Evolutionary conservation across 140 eudicot genomes (phyloP), one percentile per base, ranked within the genome.

Genomic region (Erigeron philadelphicus): DNA sequence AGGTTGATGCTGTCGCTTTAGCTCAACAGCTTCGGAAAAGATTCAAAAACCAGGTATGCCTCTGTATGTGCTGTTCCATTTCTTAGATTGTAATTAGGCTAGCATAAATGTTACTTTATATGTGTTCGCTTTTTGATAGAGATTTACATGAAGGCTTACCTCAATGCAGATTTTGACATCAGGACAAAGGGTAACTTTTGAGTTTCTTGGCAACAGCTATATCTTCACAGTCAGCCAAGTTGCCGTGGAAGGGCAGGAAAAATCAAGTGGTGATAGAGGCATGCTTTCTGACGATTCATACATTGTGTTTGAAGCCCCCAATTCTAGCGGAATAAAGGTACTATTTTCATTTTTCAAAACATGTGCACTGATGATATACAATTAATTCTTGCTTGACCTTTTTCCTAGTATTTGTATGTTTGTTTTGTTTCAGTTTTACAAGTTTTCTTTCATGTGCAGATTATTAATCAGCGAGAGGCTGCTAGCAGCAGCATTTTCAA

Each of bases 131-230:
- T 41, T 18, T 25, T 70, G 44, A 70, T 44, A 54, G 66, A 67
- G 68, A 47, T 52, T 72, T 19, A 65, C 72, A 70, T n/a, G 35
- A 44, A 65, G 71, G 38, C 52, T 35, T 74, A 55, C 57, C 59
- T 38, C 54, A 18, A 46, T 88, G 79, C 96, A 92, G 96, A 81
- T 94, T 78, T 71, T 94, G 95, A 87, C 99, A 66, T 67, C 83
- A 49, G 99, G 97, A 53, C 99, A 94, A 80, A 82, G 83, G 86
- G 97, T 85, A 47, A 85, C 90, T 57, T 83, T 94, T 64, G 99
- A 94, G 80, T 81, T 78, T 85, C 94, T 57, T 23, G 95, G 99
- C 67, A 84, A 79, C 56, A 84, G 82, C 64, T 89, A 83, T 70
- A 57, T 80, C 73, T 85, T 87, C 87, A 89, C 91, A 16, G 99